Evolutionary conservation across 148 eudicot genomes (phyloP).

Genomic region (Arbutus unedo): DNA sequence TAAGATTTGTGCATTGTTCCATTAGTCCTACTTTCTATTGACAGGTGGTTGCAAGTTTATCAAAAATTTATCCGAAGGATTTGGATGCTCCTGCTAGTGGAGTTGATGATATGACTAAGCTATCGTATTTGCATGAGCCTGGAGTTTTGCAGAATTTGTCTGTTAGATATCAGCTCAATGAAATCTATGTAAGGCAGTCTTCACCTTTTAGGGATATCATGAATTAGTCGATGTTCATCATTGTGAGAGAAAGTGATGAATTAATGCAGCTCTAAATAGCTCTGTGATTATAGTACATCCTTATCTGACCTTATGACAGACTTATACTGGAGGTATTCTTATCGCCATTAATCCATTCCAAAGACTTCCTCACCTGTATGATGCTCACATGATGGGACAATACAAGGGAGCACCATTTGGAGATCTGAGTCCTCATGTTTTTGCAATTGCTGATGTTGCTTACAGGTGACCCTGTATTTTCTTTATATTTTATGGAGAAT

Average conservation of each 20-base stretch:
- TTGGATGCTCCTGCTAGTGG: slow-evolving; percentile 88
- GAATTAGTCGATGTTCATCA: slow-evolving; percentile 7
- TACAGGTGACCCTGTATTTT: slow-evolving; percentile 50
- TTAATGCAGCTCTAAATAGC: slow-evolving; percentile 40
- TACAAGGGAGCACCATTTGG: slow-evolving; percentile 88
- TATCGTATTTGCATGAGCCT: slow-evolving; percentile 88
- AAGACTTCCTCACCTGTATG: slow-evolving; percentile 84
- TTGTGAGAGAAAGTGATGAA: slow-evolving; percentile 33
- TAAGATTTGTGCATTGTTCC: not conserved
- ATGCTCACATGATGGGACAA: slow-evolving; percentile 82
- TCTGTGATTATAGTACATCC: slow-evolving; percentile 33
- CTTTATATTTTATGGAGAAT: not conserved
- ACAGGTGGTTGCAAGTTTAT: slow-evolving; percentile 48
- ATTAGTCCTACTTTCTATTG: not conserved
- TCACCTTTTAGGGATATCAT: slow-evolving; percentile 11
- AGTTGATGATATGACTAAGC: slow-evolving; percentile 93
- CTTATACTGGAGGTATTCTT: slow-evolving; percentile 87
- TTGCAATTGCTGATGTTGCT: slow-evolving; percentile 87
- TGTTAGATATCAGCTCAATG: slow-evolving; percentile 70
- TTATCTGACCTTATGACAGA: slow-evolving; percentile 68
- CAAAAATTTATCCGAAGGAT: slow-evolving; percentile 71
- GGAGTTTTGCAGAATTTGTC: slow-evolving; percentile 85
- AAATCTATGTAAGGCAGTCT: slow-evolving; percentile 71
- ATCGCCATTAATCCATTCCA: slow-evolving; percentile 94
- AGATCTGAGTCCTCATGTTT: slow-evolving; percentile 86